phyloP scores from a whole-genome alignment of 306 rosid genomes.

The Alnus glutinosa region DNA sequence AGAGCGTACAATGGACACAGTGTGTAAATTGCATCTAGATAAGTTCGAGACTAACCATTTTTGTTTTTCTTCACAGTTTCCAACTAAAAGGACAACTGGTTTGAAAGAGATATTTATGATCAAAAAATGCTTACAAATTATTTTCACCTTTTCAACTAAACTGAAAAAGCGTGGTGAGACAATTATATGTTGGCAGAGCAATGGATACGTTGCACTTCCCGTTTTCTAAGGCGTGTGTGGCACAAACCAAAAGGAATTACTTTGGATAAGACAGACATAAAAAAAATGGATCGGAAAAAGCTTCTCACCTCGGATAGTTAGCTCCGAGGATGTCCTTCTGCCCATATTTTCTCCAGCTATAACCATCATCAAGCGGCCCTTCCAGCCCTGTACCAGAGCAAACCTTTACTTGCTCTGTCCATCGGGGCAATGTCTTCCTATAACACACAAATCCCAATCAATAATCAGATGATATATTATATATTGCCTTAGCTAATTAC shows the following conservation, averaged over 20 bases:
- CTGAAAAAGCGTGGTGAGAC: too few relatives aligned
- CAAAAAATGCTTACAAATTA: too few relatives aligned
- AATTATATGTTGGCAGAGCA: too few relatives aligned
- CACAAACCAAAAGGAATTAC: neutral
- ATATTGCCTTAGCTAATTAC: neutral
- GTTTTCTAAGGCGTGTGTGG: neutral
- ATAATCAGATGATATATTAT: conserved; percentile 15
- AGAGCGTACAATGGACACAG: neutral
- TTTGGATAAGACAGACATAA: too few relatives aligned
- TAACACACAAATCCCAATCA: conserved; percentile 23
- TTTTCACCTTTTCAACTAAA: too few relatives aligned
- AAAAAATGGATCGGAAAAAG: neutral
- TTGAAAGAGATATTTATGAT: too few relatives aligned
- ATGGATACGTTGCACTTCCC: too few relatives aligned
- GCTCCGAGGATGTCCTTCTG: conserved; percentile 89
- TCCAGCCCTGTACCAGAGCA: conserved; percentile 41
- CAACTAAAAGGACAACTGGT: neutral
- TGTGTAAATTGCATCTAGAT: neutral
- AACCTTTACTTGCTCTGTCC: conserved; percentile 66
- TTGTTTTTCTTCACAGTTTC: neutral
- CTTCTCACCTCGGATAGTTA: conserved; percentile 66
- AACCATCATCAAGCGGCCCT: conserved; percentile 60
- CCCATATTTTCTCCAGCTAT: conserved; percentile 93
- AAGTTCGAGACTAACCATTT: neutral
- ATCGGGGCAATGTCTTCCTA: conserved; percentile 56